Percentiles rank a stretch among this genome's conserved stretches.
Conservation (phyloP, 495 filamentous ascomycete genomes). For the Penicillium nucicola region DNA sequence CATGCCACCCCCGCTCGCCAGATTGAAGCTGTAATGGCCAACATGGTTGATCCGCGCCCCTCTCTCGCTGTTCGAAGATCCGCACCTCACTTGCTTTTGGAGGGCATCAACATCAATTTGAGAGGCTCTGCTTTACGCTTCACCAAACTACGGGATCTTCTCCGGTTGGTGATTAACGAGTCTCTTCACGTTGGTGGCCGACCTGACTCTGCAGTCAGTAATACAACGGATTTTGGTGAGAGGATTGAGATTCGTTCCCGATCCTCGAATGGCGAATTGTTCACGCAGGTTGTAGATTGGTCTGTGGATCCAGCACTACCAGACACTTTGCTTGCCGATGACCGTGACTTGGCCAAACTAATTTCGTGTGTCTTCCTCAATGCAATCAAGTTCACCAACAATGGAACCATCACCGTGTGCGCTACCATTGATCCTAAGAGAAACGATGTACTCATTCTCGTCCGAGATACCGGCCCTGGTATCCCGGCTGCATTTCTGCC, state of each 20-base stretch:
- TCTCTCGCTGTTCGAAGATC: constrained; percentile 41
- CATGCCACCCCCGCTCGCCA: constrained; percentile 36
- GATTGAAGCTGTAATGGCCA: constrained; percentile 42
- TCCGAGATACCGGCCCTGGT: constrained; percentile 70
- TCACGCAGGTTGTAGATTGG: constrained; percentile 63
- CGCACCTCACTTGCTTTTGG: constrained; percentile 39
- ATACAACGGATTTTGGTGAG: constrained; percentile 61
- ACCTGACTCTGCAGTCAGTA: constrained; percentile 64
- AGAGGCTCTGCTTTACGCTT: constrained; percentile 48
- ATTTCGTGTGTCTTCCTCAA: constrained; percentile 74
- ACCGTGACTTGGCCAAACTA: constrained; percentile 69
- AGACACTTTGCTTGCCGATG: constrained; percentile 64
- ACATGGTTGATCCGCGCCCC: constrained; percentile 39
- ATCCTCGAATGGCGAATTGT: constrained; percentile 56
- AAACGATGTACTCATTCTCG: constrained; percentile 57
- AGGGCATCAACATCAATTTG: constrained; percentile 44
- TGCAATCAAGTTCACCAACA: constrained; percentile 77
- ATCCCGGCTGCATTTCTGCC: constrained; percentile 69
- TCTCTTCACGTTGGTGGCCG: constrained; percentile 68
- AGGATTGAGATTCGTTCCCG: constrained; percentile 60
- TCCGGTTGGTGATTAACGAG: constrained; percentile 67
- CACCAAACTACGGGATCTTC: constrained; percentile 61
- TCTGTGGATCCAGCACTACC: constrained; percentile 64
- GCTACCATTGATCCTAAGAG: constrained; percentile 48
- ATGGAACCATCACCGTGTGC: constrained; percentile 59